These are phyloP conservation scores for Phytophthora macrochlamydospora DNA, from an alignment of 352 stramenopile genomes.

Conservation along the genomic window DNA sequence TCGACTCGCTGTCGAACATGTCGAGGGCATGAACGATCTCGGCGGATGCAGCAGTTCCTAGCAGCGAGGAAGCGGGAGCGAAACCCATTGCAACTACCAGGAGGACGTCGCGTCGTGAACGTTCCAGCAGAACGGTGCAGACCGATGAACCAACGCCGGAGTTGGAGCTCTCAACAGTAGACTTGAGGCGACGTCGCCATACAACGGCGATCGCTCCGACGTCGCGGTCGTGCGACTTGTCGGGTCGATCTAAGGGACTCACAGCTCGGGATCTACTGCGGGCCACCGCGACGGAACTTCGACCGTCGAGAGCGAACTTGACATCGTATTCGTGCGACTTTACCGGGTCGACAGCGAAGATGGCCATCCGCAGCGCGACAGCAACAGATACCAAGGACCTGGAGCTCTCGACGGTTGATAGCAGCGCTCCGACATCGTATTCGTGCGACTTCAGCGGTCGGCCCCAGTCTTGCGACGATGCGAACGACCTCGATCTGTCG, in stretches of 20 bases:
- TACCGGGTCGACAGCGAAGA: background rate
- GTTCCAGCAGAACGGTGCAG: background rate
- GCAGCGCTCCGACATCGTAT: background rate
- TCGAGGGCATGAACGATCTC: slow-evolving; percentile 1
- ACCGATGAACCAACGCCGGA: slow-evolving; percentile 6
- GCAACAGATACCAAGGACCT: slow-evolving; percentile 12
- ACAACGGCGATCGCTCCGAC: slow-evolving; percentile 18
- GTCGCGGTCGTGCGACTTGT: no score
- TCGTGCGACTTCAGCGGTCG: slow-evolving; percentile 19
- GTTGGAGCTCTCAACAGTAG: slow-evolving; percentile 10
- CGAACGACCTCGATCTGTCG: slow-evolving; percentile 14
- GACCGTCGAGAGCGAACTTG: no score
- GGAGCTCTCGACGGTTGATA: slow-evolving; percentile 1
- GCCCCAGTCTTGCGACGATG: no score
- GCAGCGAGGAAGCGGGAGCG: slow-evolving; percentile 1
- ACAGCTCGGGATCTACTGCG: no score
- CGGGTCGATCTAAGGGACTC: no score
- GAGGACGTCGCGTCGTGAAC: background rate
- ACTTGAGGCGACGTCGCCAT: slow-evolving; percentile 18
- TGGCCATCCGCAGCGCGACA: background rate
- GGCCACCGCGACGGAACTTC: no score
- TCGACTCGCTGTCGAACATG: slow-evolving; percentile 19
- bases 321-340: slow-evolving; percentile 8
- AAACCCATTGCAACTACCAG: background rate
- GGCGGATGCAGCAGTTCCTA: slow-evolving; percentile 4